These are phyloP conservation scores for Penicillium ucsense DNA, from an alignment of 495 filamentous ascomycete species.

Conservation along the genomic window DNA sequence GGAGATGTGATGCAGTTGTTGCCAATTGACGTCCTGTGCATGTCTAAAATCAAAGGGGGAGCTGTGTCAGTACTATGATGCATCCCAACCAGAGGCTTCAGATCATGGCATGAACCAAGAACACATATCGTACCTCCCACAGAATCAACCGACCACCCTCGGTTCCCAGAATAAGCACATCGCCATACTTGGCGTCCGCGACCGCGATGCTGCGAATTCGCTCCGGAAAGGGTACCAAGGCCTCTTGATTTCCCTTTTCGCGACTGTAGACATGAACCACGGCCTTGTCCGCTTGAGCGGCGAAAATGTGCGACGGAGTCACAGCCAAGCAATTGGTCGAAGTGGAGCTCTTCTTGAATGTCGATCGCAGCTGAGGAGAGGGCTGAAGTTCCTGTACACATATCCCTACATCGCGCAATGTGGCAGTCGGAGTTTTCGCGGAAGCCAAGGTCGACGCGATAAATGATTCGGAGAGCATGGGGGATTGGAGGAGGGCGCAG, in stretches of 20 bases:
- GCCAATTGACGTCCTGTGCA: constrained; percentile 80
- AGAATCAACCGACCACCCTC: constrained; percentile 75
- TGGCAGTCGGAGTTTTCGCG: constrained; percentile 51
- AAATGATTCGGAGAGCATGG: constrained; percentile 76
- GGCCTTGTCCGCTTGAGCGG: constrained; percentile 83
- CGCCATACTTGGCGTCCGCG: constrained; percentile 49
- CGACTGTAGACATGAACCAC: constrained; percentile 86
- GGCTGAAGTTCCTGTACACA: constrained; percentile 78
- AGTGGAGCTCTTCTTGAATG: constrained; percentile 89
- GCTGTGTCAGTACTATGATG: constrained; percentile 1
- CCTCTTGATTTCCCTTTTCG: constrained; percentile 75
- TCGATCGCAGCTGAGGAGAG: constrained; percentile 53
- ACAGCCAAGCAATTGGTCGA: constrained; percentile 68
- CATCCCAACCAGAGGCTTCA: neutral
- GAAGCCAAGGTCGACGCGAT: constrained; percentile 62
- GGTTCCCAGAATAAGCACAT: constrained; percentile 73
- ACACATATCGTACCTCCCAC: constrained; percentile 66
- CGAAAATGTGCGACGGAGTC: constrained; percentile 76
- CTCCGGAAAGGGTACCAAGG: constrained; percentile 75
- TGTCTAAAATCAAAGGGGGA: constrained; percentile 39
- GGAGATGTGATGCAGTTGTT: constrained; percentile 81
- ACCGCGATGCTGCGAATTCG: constrained; percentile 64
- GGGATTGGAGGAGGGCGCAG: too few relatives aligned
- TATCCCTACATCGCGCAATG: constrained; percentile 69
- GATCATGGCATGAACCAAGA: neutral